phyloP scores from a whole-genome alignment of 2,329 filamentous ascomycete genomes.

The Colletotrichum chlorophyti region DNA sequence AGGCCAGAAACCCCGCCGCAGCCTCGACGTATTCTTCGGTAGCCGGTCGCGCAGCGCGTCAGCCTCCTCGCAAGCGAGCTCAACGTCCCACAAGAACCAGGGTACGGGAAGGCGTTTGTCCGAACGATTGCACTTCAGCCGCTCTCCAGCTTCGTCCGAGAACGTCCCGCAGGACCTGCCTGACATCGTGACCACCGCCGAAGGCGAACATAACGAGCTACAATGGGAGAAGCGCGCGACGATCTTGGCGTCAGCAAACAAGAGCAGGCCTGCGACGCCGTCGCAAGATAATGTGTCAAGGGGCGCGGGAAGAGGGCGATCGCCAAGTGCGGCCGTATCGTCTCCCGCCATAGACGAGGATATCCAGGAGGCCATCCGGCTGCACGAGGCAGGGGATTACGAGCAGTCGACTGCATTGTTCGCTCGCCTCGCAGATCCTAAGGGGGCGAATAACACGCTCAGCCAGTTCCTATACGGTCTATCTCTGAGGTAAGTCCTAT shows the following conservation, averaged over 20 bases:
- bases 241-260: conserved; percentile 75
- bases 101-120: conserved; percentile 60
- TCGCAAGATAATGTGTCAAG: conserved; percentile 25
- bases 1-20: conserved; percentile 45
- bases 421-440: conserved; percentile 79
- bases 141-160: conserved; percentile 65
- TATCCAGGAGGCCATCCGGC: conserved; percentile 93
- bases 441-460: conserved; percentile 87
- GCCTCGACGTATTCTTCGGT: conserved; percentile 53
- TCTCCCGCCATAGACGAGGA: conserved; percentile 66
- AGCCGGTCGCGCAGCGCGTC: conserved; percentile 57
- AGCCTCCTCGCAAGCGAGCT: conserved; percentile 48
- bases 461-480: conserved; percentile 96
- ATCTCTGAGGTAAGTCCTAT: conserved; percentile 73
- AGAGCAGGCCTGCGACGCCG: conserved; percentile 51
- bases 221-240: conserved; percentile 95
- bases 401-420: conserved; percentile 85
- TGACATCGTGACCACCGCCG: conserved; percentile 63
- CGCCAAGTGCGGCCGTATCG: conserved; percentile 43
- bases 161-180: conserved; percentile 84
- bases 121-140: conserved; percentile 73
- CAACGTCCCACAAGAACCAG: conserved; percentile 40
- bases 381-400: conserved; percentile 87
- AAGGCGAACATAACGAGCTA: conserved; percentile 63
- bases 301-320: conserved; percentile 27